Conservation (phyloP, 2,329 filamentous ascomycete genomes). For the Monilinia fructigena region DNA sequence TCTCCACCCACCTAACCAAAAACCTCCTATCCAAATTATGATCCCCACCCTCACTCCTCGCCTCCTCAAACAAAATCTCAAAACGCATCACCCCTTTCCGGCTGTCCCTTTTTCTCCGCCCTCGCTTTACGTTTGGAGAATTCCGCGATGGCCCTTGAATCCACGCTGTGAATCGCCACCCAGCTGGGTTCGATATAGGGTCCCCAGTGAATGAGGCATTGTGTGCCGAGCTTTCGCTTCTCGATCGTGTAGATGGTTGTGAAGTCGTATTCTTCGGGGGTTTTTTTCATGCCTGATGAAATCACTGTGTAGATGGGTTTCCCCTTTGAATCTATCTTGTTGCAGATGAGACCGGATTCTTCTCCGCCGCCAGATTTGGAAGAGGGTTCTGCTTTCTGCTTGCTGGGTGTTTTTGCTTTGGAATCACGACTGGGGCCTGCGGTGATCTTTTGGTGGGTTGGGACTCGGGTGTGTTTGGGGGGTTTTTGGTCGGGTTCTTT, state of each 20-base stretch:
- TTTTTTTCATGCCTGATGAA: rapidly evolving
- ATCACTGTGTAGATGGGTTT: neutral
- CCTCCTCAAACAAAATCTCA: slow-evolving; percentile 1
- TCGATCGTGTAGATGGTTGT: neutral
- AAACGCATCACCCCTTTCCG: neutral
- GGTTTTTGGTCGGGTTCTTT: neutral
- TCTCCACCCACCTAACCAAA: neutral
- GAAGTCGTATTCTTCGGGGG: neutral
- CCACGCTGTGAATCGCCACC: neutral
- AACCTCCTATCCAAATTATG: neutral
- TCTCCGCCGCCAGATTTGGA: neutral
- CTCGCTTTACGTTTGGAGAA: neutral
- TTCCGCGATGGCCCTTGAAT: neutral
- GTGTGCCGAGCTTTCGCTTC: neutral
- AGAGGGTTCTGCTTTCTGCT: neutral
- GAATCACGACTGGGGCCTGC: neutral
- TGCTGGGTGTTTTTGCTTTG: neutral
- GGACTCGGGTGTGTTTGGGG: neutral
- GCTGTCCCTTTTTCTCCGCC: neutral
- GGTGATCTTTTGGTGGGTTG: neutral
- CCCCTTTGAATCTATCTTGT: neutral
- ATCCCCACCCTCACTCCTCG: neutral
- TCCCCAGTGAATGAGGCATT: neutral
- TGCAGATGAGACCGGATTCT: neutral
- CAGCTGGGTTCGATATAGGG: neutral